A percentile compares a stretch with the other conserved stretches of the same genome.
phyloP scores from a whole-genome alignment of 2,329 filamentous ascomycete species.

The Dactylellina sp. region DNA sequence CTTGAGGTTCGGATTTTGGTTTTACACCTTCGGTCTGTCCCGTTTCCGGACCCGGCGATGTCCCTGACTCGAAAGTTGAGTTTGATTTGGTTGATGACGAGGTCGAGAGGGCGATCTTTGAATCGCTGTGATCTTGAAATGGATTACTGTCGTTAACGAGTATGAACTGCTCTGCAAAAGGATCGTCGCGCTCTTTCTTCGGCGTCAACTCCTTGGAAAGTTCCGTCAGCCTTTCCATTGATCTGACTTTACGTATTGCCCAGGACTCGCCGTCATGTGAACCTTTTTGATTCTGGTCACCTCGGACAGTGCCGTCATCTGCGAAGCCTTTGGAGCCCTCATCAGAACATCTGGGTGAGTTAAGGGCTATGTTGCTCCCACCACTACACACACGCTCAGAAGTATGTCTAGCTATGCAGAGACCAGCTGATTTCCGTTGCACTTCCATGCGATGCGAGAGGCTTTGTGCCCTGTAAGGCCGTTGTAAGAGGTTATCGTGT shows the following conservation, averaged over 20 bases:
- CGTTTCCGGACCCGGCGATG: background rate
- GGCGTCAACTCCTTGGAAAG: constrained; percentile 40
- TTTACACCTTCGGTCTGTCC: background rate
- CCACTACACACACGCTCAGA: background rate
- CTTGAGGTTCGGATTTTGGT: background rate
- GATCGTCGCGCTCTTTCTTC: constrained; percentile 16
- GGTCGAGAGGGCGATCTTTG: no score
- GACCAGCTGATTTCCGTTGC: constrained; percentile 24
- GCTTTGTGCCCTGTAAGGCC: background rate
- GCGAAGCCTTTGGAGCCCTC: background rate
- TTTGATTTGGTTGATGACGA: no score
- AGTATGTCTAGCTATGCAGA: background rate
- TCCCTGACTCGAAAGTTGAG: background rate
- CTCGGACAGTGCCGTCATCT: background rate
- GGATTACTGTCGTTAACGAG: background rate
- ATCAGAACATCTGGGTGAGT: background rate
- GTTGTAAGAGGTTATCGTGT: constrained; percentile 11
- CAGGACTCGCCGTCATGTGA: constrained; percentile 19
- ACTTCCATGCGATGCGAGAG: constrained; percentile 15
- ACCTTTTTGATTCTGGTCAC: background rate
- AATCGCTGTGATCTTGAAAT: background rate
- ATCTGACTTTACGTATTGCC: constrained; percentile 49
- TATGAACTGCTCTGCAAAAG: background rate
- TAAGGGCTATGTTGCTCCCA: background rate
- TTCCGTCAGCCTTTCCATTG: constrained; percentile 47